These are phyloP conservation scores for Aphanomyces invadans DNA, from an alignment of 352 stramenopile genomes.

Conservation along the genomic window DNA sequence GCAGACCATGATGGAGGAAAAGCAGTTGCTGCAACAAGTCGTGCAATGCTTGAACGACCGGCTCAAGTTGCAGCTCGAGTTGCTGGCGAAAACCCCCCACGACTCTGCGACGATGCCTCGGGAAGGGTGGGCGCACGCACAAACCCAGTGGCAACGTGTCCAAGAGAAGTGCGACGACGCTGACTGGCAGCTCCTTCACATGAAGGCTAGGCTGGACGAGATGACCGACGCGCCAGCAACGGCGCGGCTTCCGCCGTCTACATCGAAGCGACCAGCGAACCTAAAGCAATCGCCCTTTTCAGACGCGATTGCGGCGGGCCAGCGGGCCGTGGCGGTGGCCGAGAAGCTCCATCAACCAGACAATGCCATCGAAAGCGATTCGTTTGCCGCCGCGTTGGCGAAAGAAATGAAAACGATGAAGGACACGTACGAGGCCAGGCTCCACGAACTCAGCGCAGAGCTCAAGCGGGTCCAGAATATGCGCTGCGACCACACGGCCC, in stretches of 20 bases:
- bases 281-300: conserved; percentile 49
- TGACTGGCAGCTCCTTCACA: conserved; percentile 61
- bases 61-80: conserved; percentile 38
- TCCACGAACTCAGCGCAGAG: conserved; percentile 57
- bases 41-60: conserved; percentile 39
- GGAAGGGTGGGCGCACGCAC: conserved; percentile 37
- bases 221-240: no score
- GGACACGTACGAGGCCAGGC: conserved; percentile 49
- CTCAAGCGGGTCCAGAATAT: conserved; percentile 28
- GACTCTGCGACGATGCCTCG: background rate
- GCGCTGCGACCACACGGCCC: background rate
- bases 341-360: conserved; percentile 38
- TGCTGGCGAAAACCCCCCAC: conserved; percentile 35
- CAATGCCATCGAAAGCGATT: conserved; percentile 37
- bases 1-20: conserved; percentile 32
- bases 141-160: conserved; percentile 41
- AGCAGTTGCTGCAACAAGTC: conserved; percentile 38
- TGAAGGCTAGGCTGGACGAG: conserved; percentile 48
- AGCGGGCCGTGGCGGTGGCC: conserved; percentile 43
- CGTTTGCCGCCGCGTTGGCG: conserved; percentile 55
- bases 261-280: no score
- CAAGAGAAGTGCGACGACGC: conserved; percentile 38
- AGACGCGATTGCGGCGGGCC: conserved; percentile 52
- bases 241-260: no score
- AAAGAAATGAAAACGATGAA: conserved; percentile 67